These are phyloP conservation scores for Gelatoporia subvermispora DNA, from an alignment of 768 basidiomycete species.

Conservation along the genomic window DNA sequence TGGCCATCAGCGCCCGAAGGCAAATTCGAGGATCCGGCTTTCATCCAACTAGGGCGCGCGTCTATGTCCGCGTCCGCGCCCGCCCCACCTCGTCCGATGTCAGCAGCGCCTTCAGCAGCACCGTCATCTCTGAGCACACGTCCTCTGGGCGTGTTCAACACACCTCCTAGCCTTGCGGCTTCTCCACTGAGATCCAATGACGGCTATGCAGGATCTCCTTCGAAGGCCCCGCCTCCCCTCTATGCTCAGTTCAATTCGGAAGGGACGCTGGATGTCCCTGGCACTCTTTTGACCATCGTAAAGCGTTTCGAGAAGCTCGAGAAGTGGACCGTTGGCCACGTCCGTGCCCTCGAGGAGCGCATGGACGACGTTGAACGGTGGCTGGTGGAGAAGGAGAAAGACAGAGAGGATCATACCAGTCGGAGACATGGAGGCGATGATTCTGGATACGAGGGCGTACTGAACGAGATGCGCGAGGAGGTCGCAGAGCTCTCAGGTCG, in stretches of 20 bases:
- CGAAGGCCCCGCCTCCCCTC: conserved; percentile 58
- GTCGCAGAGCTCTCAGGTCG: conserved; percentile 70
- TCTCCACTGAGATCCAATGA: conserved; percentile 55
- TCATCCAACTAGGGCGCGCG: conserved; percentile 46
- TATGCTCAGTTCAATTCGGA: conserved; percentile 73
- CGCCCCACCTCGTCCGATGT: conserved; percentile 42
- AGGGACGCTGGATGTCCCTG: conserved; percentile 70
- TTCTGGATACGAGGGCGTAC: conserved; percentile 27
- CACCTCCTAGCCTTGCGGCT: conserved; percentile 55
- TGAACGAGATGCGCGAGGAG: conserved; percentile 61
- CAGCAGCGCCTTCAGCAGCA: conserved; percentile 47
- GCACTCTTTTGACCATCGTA: conserved; percentile 69
- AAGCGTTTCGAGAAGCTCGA: conserved; percentile 85
- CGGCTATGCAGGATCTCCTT: conserved; percentile 40
- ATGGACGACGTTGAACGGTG: conserved; percentile 91
- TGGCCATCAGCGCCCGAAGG: conserved; percentile 52
- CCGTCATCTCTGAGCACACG: conserved; percentile 66
- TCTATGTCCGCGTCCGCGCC: conserved; percentile 56
- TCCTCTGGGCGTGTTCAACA: conserved; percentile 42
- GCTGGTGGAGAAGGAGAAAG: conserved; percentile 81
- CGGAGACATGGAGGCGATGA: background rate
- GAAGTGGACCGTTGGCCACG: conserved; percentile 86
- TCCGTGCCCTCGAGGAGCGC: conserved; percentile 83
- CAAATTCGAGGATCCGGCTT: conserved; percentile 56
- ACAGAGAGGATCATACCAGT: conserved; percentile 29